These are phyloP conservation scores for Avena sativa DNA, from an alignment of 176 grass and related monocot species.

Conservation along the genomic window DNA sequence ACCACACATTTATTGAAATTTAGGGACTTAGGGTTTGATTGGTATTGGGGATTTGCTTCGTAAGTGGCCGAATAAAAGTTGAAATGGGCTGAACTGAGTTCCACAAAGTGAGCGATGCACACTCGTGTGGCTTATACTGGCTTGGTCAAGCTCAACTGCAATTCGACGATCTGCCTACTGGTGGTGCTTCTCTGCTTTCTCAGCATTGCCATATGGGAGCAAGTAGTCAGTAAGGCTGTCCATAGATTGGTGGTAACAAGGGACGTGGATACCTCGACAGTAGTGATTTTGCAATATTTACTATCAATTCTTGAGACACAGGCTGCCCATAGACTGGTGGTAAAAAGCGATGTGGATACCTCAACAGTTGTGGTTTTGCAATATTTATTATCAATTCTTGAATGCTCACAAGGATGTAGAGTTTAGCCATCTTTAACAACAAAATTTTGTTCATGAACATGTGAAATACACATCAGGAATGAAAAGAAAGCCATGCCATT, in stretches of 20 bases:
- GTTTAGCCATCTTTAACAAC: not conserved
- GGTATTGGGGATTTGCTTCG: not conserved
- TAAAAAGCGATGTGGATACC: not conserved
- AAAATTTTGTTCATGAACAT: not conserved
- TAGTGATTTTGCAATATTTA: slow-evolving; percentile 7
- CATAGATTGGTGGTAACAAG: slow-evolving; percentile 1
- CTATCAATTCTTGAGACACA: not conserved
- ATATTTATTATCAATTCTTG: not conserved
- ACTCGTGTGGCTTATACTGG: not conserved
- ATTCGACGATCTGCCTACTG: not conserved
- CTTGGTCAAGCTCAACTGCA: not conserved
- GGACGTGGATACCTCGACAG: not conserved
- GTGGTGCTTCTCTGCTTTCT: not conserved
- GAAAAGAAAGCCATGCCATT: slow-evolving; percentile 14
- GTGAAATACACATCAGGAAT: not conserved
- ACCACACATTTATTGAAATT: not conserved
- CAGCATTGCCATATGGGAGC: not conserved
- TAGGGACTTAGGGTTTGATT: not conserved
- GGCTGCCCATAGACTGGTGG: slow-evolving; percentile 4
- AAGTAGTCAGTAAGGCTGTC: not conserved
- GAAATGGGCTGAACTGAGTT: slow-evolving; percentile 11
- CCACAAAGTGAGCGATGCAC: not conserved
- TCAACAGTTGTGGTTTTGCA: not conserved
- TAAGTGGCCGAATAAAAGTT: not conserved
- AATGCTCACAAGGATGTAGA: not conserved